A percentile compares a stretch with the other conserved stretches of the same genome.
phyloP scores from a whole-genome alignment of 2,329 filamentous ascomycete species.

The Raffaelea deltoideospora region DNA sequence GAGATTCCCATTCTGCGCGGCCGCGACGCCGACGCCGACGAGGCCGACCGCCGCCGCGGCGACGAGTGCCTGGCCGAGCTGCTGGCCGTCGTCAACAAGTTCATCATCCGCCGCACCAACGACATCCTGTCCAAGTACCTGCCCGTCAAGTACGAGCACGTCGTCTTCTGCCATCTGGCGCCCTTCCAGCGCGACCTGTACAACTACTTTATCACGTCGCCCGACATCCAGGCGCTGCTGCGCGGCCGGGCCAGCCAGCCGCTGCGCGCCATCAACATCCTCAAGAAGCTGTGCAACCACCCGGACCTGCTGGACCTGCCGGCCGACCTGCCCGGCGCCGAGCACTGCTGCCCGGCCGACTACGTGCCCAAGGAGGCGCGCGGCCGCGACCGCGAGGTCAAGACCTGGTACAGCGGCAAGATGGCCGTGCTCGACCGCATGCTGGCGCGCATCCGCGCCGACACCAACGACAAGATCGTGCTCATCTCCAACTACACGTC shows the following conservation, averaged over 20 bases:
- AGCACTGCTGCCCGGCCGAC: conserved; percentile 67
- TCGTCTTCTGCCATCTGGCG: conserved; percentile 91
- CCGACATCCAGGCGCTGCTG: conserved; percentile 82
- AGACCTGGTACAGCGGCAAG: conserved; percentile 93
- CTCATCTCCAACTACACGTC: conserved; percentile 98
- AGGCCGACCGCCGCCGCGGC: conserved; percentile 66
- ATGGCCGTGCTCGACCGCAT: conserved; percentile 98
- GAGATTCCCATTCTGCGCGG: conserved; percentile 86
- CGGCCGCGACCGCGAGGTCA: conserved; percentile 81
- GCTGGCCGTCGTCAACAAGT: conserved; percentile 81
- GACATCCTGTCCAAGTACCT: conserved; percentile 96
- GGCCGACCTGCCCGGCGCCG: conserved; percentile 74
- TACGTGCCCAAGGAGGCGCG: conserved; percentile 78
- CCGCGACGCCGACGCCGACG: conserved; percentile 77
- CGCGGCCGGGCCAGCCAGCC: conserved; percentile 92
- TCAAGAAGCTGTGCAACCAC: conserved; percentile 98
- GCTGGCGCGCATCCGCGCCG: conserved; percentile 85
- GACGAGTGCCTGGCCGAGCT: conserved; percentile 73
- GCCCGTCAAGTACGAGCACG: conserved; percentile 96
- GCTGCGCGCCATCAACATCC: conserved; percentile 85
- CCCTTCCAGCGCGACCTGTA: conserved; percentile 89
- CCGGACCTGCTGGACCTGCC: conserved; percentile 78
- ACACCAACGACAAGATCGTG: conserved; percentile 98
- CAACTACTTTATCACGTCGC: conserved; percentile 93
- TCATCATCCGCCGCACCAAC: conserved; percentile 95